Evolutionary conservation across 1,139 yeast genomes (phyloP).

Genomic region (Taiozyma onychis): DNA sequence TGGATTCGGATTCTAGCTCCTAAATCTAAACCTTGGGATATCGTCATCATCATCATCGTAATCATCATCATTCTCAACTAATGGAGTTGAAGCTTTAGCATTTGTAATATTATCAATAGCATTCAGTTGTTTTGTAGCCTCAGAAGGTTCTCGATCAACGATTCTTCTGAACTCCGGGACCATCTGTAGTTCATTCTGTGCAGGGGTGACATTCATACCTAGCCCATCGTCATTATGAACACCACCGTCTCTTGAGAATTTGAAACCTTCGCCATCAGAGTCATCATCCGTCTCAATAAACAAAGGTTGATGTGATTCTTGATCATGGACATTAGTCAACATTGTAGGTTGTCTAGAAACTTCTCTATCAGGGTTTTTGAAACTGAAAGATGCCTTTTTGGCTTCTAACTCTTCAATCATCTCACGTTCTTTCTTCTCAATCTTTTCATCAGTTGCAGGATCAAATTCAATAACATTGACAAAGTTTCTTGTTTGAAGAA

Average conservation of each 20-base stretch:
- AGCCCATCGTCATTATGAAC: constrained; percentile 21
- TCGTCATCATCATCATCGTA: constrained; percentile 28
- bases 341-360: background rate
- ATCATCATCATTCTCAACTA: constrained; percentile 9
- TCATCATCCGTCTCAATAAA: constrained; percentile 16
- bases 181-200: constrained; percentile 1
- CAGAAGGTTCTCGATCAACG: background rate
- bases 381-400: background rate
- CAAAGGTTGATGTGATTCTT: constrained; percentile 1
- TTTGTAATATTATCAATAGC: background rate
- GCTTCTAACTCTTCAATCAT: constrained; percentile 1
- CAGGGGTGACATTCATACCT: constrained; percentile 14
- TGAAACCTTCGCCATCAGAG: constrained; percentile 14
- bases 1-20: constrained; percentile 30
- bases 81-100: background rate
- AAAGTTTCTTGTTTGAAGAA: constrained; percentile 23
- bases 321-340: background rate
- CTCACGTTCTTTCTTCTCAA: background rate
- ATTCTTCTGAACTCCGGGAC: constrained; percentile 15
- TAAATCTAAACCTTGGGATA: constrained; percentile 33
- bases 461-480: constrained; percentile 14
- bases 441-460: constrained; percentile 4
- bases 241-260: constrained; percentile 12
- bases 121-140: background rate
- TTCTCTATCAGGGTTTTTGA: background rate